Evolutionary conservation across 371 early-diverging fungal genomes (phyloP).

Genomic region (Coemansia sp.): DNA sequence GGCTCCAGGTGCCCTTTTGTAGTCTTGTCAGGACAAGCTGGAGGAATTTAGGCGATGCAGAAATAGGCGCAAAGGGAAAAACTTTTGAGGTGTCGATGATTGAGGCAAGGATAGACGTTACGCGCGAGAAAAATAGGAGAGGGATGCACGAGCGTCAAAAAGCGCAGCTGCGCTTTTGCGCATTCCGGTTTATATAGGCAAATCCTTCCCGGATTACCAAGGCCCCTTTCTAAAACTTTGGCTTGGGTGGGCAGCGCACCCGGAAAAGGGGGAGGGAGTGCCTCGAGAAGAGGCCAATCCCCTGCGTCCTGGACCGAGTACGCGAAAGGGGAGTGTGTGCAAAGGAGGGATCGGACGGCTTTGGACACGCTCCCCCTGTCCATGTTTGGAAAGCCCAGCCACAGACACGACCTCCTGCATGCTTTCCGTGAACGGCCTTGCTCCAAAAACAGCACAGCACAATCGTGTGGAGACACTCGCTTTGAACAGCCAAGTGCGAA

Average conservation of each 20-base stretch:
- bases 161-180: not conserved
- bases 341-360: not conserved
- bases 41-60: not conserved
- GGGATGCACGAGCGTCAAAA: not conserved
- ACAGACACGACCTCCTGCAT: not conserved
- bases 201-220: not conserved
- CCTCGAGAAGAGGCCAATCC: constrained; percentile 5
- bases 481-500: too few species aligned
- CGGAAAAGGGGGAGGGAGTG: constrained; percentile 1
- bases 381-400: not conserved
- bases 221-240: not conserved
- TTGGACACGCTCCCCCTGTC: not conserved
- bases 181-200: not conserved
- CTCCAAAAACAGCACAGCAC: not conserved
- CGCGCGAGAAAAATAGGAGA: not conserved
- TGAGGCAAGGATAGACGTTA: constrained; percentile 1
- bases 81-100: not conserved
- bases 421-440: not conserved
- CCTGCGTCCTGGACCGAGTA: not conserved
- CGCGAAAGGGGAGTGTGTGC: too few species aligned
- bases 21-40: not conserved
- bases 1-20: not conserved
- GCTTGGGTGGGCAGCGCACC: not conserved
- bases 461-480: not conserved
- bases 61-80: not conserved